Percentiles rank a stretch among this genome's conserved stretches.
Evolutionary conservation across 1,284 basidiomycete genomes (phyloP).

Genomic region (Anthracocystis panici-leucophaei): DNA sequence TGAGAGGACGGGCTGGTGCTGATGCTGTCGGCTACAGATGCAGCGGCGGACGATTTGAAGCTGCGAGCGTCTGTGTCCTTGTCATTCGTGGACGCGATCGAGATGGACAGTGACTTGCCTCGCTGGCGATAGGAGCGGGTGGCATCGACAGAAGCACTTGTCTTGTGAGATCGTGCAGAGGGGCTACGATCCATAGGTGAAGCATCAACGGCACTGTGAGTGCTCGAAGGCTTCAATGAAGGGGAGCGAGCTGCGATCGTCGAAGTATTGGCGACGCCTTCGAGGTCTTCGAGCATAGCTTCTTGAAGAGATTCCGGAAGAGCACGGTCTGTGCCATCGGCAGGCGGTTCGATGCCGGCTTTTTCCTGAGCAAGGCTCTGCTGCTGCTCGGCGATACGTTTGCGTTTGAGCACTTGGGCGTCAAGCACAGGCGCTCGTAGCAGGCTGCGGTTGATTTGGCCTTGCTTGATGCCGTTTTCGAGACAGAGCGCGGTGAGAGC

Average conservation of each 20-base stretch:
- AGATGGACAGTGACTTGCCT: slow-evolving; percentile 37
- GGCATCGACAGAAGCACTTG: slow-evolving; percentile 19
- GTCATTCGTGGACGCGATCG: slow-evolving; percentile 26
- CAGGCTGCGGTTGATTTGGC: slow-evolving; percentile 51
- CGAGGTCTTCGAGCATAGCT: slow-evolving; percentile 63
- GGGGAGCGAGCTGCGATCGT: slow-evolving; percentile 24
- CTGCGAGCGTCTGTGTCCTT: slow-evolving; percentile 29
- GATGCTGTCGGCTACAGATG: slow-evolving; percentile 23
- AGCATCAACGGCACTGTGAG: slow-evolving; percentile 18
- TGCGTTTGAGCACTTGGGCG: slow-evolving; percentile 46
- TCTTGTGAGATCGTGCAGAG: slow-evolving; percentile 30
- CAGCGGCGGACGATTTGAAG: slow-evolving; percentile 33
- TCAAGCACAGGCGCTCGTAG: slow-evolving; percentile 50
- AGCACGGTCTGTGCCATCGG: slow-evolving; percentile 25
- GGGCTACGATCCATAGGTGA: slow-evolving; percentile 22
- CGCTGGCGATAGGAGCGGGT: slow-evolving; percentile 20
- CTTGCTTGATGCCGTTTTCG: slow-evolving; percentile 55
- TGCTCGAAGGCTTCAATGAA: slow-evolving; percentile 28
- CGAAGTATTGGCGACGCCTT: slow-evolving; percentile 34
- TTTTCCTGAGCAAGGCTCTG: slow-evolving; percentile 33
- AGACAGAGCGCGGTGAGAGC: slow-evolving; percentile 49
- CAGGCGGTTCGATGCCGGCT: slow-evolving; percentile 18
- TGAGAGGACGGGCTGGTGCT: slow-evolving; percentile 33
- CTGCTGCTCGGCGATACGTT: slow-evolving; percentile 43
- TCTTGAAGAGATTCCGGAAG: slow-evolving; percentile 61